Evolutionary conservation across 2,329 filamentous ascomycete genomes (phyloP), one percentile per base, ranked within the genome.

Genomic region (Helotiales sp.): DNA sequence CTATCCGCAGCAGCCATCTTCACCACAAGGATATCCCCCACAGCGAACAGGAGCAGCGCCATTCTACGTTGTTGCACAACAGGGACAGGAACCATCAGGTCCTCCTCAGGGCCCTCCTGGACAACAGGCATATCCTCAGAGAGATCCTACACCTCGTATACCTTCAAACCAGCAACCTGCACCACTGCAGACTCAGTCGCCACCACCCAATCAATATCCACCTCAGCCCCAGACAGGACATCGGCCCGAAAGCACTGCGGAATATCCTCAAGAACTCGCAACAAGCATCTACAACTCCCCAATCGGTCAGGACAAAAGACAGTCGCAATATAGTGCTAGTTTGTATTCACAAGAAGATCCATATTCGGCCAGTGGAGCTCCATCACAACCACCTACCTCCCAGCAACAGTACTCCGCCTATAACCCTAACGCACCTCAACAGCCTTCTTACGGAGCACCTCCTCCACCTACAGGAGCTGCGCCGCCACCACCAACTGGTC

Each of bases 261-360:
- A 86, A 27, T 83, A 85, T 62, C 85, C 89, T 0, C 90, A 93
- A 73, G 90, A 93, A 74, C 78, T 93, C 47, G 87, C 89, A 25
- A 91, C 89, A 0, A 89, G 88, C 1, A 84, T 84, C 9, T 93
- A 92, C 68, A 88, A 92, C 72, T 89, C 88, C 3, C 89, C 89
- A 40, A 80, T 89, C 36, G 78, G 81, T 40, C 61, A 63, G 42
- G 63, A 66, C 30, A 69, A 79, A 78, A 29, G 73, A 69, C 61
- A 74, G 75, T 44, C 71, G n/a, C 44, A 63, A 17, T 71, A 71
- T 42, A 63, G 63, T 27, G 61, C 62, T 24, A 67, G 68, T n/a
- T 49, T 66, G 25, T 70, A 70, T 42, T 65, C 66, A 7, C 56
- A 63, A 55, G 69, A 71, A 13, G 69, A 71, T n/a, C 59, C 63